Percentiles rank a stretch among this genome's conserved stretches.
These are phyloP conservation scores for Simmondsia chinensis DNA, from an alignment of 148 eudicot genomes.

Conservation along the genomic window DNA sequence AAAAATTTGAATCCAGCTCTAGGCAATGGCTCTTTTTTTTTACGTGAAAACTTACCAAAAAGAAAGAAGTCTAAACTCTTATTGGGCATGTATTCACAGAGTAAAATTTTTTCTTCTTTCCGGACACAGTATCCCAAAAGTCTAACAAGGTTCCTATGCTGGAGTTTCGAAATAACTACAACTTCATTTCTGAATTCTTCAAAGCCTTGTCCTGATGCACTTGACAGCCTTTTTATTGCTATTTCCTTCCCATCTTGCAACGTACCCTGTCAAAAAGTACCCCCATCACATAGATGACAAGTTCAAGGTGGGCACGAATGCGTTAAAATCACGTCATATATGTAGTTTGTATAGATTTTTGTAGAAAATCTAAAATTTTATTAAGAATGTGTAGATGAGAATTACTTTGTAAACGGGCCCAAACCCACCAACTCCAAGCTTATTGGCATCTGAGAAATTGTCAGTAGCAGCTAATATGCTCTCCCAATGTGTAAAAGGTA, in stretches of 20 bases:
- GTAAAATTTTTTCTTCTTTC: slow-evolving; percentile 7
- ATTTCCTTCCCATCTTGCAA: slow-evolving; percentile 3
- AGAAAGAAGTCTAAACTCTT: too few species aligned
- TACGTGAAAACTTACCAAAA: slow-evolving; percentile 4
- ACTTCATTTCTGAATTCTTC: slow-evolving; percentile 10
- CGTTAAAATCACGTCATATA: too few species aligned
- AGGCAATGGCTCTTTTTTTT: too few species aligned
- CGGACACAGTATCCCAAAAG: slow-evolving; percentile 9
- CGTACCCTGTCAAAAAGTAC: too few species aligned
- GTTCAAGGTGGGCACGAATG: too few species aligned
- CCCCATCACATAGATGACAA: too few species aligned
- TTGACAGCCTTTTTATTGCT: slow-evolving; percentile 11
- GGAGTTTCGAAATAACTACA: slow-evolving; percentile 9
- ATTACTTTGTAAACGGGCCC: slow-evolving; percentile 12
- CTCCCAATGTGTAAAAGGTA: slow-evolving; percentile 1
- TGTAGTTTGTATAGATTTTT: too few species aligned
- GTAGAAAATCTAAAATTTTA: too few species aligned
- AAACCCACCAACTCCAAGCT: slow-evolving; percentile 9
- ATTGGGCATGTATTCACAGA: too few species aligned
- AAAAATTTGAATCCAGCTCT: too few species aligned
- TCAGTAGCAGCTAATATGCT: slow-evolving; percentile 7
- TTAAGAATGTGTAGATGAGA: too few species aligned
- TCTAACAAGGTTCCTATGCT: slow-evolving; percentile 11
- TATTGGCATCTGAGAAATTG: slow-evolving; percentile 5
- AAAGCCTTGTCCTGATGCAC: slow-evolving; percentile 6